Evolutionary conservation across 73 alveolate genomes (phyloP).

Genomic region (Paramecium tetraurelia): DNA sequence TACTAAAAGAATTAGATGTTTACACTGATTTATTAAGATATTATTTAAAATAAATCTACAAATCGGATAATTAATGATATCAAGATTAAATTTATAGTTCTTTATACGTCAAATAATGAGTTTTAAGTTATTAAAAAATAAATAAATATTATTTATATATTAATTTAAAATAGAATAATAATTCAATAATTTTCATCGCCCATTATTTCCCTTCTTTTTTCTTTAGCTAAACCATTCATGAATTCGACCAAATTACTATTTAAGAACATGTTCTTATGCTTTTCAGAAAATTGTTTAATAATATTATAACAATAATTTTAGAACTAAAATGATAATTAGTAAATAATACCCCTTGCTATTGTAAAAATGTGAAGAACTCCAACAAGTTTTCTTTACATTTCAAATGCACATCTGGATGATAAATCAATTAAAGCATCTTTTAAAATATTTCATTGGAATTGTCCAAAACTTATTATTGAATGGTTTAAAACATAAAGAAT

Average conservation of each 20-base stretch:
- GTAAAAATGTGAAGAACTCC: slow-evolving; percentile 43
- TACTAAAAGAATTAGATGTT: neutral
- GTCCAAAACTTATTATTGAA: slow-evolving; percentile 22
- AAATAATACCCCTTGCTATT: neutral
- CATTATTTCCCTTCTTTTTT: slow-evolving; percentile 39
- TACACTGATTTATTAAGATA: neutral
- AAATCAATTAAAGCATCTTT: slow-evolving; percentile 14
- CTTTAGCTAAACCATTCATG: slow-evolving; percentile 61
- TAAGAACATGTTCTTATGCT: slow-evolving; percentile 42
- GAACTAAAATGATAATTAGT: neutral
- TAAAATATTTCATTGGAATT: slow-evolving; percentile 12
- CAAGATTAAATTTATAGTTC: neutral
- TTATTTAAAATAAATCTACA: neutral
- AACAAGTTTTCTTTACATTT: slow-evolving; percentile 47
- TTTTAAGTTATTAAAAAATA: neutral
- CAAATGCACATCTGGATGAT: slow-evolving; percentile 59
- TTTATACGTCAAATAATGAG: neutral
- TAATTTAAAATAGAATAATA: neutral
- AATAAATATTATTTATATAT: neutral
- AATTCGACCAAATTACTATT: slow-evolving; percentile 58
- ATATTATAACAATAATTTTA: slow-evolving; percentile 50
- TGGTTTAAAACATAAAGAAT: slow-evolving; percentile 54
- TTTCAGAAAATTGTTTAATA: slow-evolving; percentile 53
- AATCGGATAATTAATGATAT: neutral
- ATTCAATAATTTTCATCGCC: slow-evolving; percentile 54